Evolutionary conservation across 2,329 filamentous ascomycete genomes (phyloP).

Genomic region (Colletotrichum trifolii): DNA sequence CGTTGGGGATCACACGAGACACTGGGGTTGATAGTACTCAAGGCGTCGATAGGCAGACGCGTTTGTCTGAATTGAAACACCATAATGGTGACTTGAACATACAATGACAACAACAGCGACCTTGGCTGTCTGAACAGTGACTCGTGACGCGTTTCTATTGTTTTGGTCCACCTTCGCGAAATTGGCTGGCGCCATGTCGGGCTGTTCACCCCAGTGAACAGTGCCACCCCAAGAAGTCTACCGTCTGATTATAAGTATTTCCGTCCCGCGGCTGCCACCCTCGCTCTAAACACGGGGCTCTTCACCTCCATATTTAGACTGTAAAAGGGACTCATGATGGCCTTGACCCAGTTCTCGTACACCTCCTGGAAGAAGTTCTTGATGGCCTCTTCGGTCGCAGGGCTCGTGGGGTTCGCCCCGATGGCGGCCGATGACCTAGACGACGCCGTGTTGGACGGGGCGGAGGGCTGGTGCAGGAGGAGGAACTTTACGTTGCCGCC

Average conservation of each 20-base stretch:
- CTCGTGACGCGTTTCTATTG: conserved; percentile 12
- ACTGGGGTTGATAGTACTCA: conserved; percentile 36
- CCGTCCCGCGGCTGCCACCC: conserved; percentile 87
- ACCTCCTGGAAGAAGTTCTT: conserved; percentile 95
- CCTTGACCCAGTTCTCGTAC: conserved; percentile 97
- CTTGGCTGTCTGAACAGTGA: not conserved
- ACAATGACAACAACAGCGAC: not conserved
- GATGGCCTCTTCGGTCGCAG: conserved; percentile 94
- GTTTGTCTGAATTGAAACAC: conserved; percentile 38
- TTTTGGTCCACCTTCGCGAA: not conserved
- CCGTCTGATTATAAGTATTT: conserved; percentile 77
- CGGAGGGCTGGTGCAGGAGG: conserved; percentile 84
- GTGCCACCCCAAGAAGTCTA: no score
- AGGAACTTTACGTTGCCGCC: conserved; percentile 94
- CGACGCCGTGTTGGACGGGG: conserved; percentile 49
- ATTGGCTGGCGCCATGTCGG: not conserved
- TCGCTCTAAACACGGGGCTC: conserved; percentile 85
- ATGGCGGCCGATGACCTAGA: conserved; percentile 75
- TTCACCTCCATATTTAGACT: conserved; percentile 83
- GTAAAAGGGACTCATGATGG: conserved; percentile 98
- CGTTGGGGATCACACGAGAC: conserved; percentile 41
- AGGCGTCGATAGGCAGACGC: conserved; percentile 40
- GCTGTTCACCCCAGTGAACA: not conserved
- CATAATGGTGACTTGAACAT: conserved; percentile 38
- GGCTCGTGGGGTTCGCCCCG: conserved; percentile 84